Evolutionary conservation across 495 filamentous ascomycete species (phyloP), one percentile per base, ranked within the genome.

Genomic region (Lichenothelia convexa): DNA sequence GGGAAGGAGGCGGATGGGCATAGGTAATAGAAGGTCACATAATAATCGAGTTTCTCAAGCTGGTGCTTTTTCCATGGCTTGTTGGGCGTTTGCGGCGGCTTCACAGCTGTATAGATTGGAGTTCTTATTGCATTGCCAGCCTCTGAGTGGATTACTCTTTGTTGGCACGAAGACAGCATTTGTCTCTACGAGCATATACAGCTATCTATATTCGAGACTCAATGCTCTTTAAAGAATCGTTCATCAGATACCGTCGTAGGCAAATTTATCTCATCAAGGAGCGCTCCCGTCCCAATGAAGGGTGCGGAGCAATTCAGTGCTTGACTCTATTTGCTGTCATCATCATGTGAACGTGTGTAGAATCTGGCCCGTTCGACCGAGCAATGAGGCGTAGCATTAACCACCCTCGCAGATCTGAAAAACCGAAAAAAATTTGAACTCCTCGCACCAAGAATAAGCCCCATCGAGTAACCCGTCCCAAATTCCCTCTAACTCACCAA

Each of bases 391-490:
- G 27, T 22, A 15, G 7, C 19, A 39, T 23, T 32, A 43, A 47
- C 34, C 26, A 33, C 22, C 34, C 46, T 70, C 70, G 72, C 69
- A 64, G 70, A 75, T 64, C 60, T 60, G 50, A 48, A 49, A 49
- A 48, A 58, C 46, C 37, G 43, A 47, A 51, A 52, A 57, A 59
- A n/a, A n/a, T n/a, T 49, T 60, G 66, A 67, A 71, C 80, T 75
- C 80, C 86, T 93, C 85, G 84, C 79, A 74, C 81, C 89, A 81
- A 93, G 83, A 94, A 93, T 97, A 83, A 93, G 89, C 89, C 89
- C 89, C 89, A 93, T 97, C 84, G 83, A 92, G 89, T 94, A 86
- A 91, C 80, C 71, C 53, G 55, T 52, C 48, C 43, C 12, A 23
- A 35, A 13, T 34, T 38, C 36, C 30, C 16, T 9, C n/a, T n/a